Conservation (phyloP, 2,329 filamentous ascomycete species). For the Pseudogymnoascus sp. region DNA sequence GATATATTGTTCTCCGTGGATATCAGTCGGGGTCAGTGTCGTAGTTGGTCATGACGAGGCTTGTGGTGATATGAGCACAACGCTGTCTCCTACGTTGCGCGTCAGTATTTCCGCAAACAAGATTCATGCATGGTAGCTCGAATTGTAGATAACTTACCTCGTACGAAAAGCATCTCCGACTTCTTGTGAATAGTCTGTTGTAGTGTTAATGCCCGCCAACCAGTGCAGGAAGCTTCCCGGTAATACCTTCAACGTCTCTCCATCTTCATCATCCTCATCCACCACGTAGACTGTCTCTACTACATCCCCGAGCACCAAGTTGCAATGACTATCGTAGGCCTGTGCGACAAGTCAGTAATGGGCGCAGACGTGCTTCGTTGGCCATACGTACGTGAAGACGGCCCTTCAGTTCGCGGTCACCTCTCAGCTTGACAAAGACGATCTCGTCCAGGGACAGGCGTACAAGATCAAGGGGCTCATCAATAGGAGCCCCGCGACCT, state of each 20-base stretch:
- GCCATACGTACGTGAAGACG: constrained; percentile 71
- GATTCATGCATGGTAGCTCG: constrained; percentile 9
- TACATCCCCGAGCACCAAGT: constrained; percentile 88
- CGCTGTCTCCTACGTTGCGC: constrained; percentile 52
- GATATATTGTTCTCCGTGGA: neutral
- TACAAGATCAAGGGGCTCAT: constrained; percentile 92
- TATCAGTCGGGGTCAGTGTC: constrained; percentile 1
- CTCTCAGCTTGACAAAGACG: constrained; percentile 93
- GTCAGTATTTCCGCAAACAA: constrained; percentile 13
- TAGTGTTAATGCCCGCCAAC: neutral
- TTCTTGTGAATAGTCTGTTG: constrained; percentile 84
- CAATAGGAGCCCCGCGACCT: constrained; percentile 57
- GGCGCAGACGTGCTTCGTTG: constrained; percentile 14
- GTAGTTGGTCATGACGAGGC: constrained; percentile 19
- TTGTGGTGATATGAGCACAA: constrained; percentile 59
- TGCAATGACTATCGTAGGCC: constrained; percentile 99
- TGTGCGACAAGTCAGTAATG: constrained; percentile 30
- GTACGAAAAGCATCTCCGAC: constrained; percentile 95
- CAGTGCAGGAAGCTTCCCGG: neutral
- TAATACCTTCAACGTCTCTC: constrained; percentile 63
- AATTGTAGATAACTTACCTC: constrained; percentile 52
- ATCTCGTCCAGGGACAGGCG: constrained; percentile 90
- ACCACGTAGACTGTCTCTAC: constrained; percentile 95
- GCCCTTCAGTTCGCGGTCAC: constrained; percentile 91
- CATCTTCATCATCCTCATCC: constrained; percentile 76